Evolutionary conservation across 2,329 filamentous ascomycete species (phyloP).

Genomic region (Talaromyces sp.): DNA sequence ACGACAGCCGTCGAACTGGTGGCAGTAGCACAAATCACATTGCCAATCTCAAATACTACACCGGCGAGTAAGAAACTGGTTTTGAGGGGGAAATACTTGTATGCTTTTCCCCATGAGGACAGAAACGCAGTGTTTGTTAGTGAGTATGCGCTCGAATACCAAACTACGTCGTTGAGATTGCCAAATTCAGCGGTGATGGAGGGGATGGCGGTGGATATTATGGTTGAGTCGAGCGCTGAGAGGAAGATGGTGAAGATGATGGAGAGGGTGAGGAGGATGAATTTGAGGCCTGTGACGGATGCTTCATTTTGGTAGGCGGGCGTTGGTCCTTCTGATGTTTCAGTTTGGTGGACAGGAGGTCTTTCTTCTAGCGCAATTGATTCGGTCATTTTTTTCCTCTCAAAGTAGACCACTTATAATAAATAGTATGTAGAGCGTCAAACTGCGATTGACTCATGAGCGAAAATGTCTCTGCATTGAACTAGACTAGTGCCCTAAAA

Average conservation of each 20-base stretch:
- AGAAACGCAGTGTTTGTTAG: slow-evolving; percentile 38
- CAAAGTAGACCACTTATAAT: not conserved
- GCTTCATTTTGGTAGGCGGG: not conserved
- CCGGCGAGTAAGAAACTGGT: slow-evolving; percentile 21
- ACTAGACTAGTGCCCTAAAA: not conserved
- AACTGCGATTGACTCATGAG: not conserved
- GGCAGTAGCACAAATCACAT: slow-evolving; percentile 36
- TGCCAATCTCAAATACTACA: slow-evolving; percentile 37
- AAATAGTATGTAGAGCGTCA: not conserved
- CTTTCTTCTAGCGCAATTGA: not conserved
- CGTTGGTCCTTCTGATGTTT: not conserved
- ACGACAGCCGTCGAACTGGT: slow-evolving; percentile 34
- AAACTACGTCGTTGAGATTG: slow-evolving; percentile 31
- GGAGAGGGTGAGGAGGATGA: slow-evolving; percentile 5
- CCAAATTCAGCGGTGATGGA: slow-evolving; percentile 27
- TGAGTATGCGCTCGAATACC: slow-evolving; percentile 37
- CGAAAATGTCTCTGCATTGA: not conserved
- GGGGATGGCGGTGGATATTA: slow-evolving; percentile 33
- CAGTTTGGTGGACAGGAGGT: not conserved
- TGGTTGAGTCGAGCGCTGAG: slow-evolving; percentile 21
- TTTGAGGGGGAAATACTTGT: slow-evolving; percentile 40
- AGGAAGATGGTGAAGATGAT: slow-evolving; percentile 14
- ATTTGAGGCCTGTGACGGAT: slow-evolving; percentile 1
- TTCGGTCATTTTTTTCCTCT: not conserved
- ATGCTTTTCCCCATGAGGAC: slow-evolving; percentile 46